These are phyloP conservation scores for Lepraria neglecta DNA, from an alignment of 495 filamentous ascomycete species.

Conservation along the genomic window DNA sequence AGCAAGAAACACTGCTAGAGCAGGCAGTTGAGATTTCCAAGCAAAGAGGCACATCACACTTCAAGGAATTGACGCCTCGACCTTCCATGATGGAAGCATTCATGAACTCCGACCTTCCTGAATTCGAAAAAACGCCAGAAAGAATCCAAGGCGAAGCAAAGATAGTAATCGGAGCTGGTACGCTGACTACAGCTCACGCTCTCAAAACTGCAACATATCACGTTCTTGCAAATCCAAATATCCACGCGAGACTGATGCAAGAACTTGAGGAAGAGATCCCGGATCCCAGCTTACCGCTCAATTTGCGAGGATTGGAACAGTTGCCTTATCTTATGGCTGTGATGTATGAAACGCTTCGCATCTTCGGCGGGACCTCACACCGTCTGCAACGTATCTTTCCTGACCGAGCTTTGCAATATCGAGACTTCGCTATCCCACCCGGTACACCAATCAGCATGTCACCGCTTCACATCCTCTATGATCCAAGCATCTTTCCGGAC, in stretches of 20 bases:
- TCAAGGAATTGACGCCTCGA: no score
- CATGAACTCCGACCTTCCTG: constrained; percentile 25
- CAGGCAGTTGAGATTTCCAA: no score
- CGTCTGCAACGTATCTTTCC: constrained; percentile 37
- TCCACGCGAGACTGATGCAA: constrained; percentile 26
- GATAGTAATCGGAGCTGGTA: constrained; percentile 34
- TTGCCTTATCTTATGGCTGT: constrained; percentile 38
- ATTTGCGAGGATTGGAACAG: constrained; percentile 29
- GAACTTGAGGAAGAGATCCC: constrained; percentile 32
- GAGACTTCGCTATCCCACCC: constrained; percentile 24
- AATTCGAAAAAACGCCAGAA: constrained; percentile 24
- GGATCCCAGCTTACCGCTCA: constrained; percentile 15
- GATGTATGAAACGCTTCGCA: constrained; percentile 36
- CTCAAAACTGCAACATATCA: constrained; percentile 31
- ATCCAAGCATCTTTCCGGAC: constrained; percentile 20
- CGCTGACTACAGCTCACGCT: constrained; percentile 32
- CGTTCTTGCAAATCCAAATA: constrained; percentile 27
- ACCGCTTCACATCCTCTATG: constrained; percentile 18
- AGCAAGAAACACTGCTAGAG: no score
- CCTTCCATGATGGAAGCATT: no score
- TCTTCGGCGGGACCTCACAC: constrained; percentile 33
- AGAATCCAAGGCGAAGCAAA: constrained; percentile 34
- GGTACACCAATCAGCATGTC: constrained; percentile 38
- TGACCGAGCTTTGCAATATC: constrained; percentile 28
- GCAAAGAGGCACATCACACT: no score